Conservation (phyloP, 1,284 basidiomycete species). For the Entoloma clypeatum region DNA sequence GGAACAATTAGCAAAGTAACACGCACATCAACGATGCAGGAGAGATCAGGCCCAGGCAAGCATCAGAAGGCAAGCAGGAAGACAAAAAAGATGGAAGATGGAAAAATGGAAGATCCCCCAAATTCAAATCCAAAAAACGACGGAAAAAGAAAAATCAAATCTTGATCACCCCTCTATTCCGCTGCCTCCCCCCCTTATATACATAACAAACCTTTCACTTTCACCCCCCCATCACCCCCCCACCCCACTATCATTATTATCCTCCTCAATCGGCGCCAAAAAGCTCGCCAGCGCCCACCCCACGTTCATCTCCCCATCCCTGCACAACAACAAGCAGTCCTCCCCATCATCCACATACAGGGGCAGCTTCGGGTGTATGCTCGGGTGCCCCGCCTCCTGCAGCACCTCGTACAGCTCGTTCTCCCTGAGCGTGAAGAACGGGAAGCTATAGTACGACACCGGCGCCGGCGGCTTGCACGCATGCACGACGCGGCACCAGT, state of each 20-base stretch:
- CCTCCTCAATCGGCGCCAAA: slow-evolving; percentile 50
- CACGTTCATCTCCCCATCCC: slow-evolving; percentile 50
- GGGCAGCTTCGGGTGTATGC: slow-evolving; percentile 62
- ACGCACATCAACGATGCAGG: neutral
- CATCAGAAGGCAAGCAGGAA: too few species aligned
- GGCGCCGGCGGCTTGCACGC: slow-evolving; percentile 58
- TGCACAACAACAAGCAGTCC: slow-evolving; percentile 66
- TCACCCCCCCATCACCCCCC: too few species aligned
- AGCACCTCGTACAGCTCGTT: slow-evolving; percentile 64
- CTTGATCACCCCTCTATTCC: neutral
- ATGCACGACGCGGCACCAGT: slow-evolving; percentile 63
- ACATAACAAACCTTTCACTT: too few species aligned
- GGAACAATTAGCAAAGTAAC: too few species aligned
- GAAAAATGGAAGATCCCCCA: neutral
- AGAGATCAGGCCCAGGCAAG: too few species aligned
- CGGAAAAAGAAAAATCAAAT: neutral
- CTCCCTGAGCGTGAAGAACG: slow-evolving; percentile 63
- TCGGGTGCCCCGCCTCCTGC: slow-evolving; percentile 73
- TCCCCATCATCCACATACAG: slow-evolving; percentile 76
- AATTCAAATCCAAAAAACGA: neutral
- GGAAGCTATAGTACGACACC: slow-evolving; percentile 65
- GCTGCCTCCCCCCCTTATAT: too few species aligned
- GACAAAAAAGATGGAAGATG: slow-evolving; percentile 4
- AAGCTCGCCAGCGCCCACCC: slow-evolving; percentile 81
- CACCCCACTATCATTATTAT: neutral